Percentiles rank a stretch among this genome's conserved stretches.
Evolutionary conservation across 2,329 filamentous ascomycete species (phyloP).

Genomic region (Myriosclerotinia duriaeana): DNA sequence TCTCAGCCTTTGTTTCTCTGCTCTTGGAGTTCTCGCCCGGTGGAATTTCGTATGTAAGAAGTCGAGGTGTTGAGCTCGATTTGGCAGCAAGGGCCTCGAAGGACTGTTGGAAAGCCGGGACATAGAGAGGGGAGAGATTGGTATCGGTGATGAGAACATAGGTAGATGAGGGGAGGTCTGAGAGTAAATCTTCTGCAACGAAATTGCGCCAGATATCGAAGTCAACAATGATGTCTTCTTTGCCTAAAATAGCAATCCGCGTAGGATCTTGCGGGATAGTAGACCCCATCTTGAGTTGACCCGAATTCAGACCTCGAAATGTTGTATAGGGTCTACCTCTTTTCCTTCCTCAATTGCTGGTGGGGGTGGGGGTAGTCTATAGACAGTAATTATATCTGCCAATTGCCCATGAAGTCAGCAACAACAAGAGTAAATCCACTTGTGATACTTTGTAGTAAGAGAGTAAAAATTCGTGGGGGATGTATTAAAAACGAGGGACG

Average conservation of each 20-base stretch:
- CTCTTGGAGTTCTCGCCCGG: slow-evolving; percentile 94
- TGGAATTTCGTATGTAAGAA: slow-evolving; percentile 82
- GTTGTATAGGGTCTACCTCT: neutral
- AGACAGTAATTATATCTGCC: slow-evolving; percentile 4
- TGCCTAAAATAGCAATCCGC: slow-evolving; percentile 77
- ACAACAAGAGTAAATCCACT: neutral
- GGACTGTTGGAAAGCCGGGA: slow-evolving; percentile 68
- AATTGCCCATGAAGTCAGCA: slow-evolving; percentile 11
- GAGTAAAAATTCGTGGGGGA: neutral
- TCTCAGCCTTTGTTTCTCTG: slow-evolving; percentile 87
- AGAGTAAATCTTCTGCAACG: slow-evolving; percentile 76
- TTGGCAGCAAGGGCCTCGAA: slow-evolving; percentile 53
- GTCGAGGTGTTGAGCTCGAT: slow-evolving; percentile 54
- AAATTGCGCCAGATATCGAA: slow-evolving; percentile 85
- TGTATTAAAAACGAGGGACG: neutral
- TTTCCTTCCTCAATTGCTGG: neutral
- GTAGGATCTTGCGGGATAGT: slow-evolving; percentile 45
- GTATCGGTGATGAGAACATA: slow-evolving; percentile 97
- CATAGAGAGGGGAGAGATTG: slow-evolving; percentile 79
- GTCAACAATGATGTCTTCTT: slow-evolving; percentile 87
- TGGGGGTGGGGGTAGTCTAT: neutral
- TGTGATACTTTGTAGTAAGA: neutral
- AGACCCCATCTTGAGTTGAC: slow-evolving; percentile 33
- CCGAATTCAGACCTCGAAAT: neutral
- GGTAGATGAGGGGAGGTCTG: slow-evolving; percentile 77